A percentile compares a stretch with the other conserved stretches of the same genome.
These are phyloP conservation scores for Exophiala sp. DNA, from an alignment of 2,329 filamentous ascomycete genomes.

Conservation along the genomic window DNA sequence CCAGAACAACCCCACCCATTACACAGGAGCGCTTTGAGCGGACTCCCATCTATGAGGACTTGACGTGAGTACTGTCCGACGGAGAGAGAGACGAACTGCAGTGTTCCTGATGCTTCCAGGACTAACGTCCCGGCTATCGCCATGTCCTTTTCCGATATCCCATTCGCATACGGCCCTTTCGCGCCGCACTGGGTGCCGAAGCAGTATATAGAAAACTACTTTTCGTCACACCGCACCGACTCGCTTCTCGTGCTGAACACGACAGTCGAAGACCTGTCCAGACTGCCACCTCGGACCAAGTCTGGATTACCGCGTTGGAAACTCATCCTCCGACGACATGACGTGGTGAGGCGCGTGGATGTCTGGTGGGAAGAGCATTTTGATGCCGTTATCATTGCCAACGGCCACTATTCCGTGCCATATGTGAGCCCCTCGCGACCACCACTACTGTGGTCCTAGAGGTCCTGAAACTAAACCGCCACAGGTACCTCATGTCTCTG, in stretches of 20 bases:
- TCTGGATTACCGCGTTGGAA: conserved; percentile 43
- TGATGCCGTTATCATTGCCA: conserved; percentile 57
- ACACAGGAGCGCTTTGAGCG: conserved; percentile 32
- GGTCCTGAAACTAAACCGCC: background rate
- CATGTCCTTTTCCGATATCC: conserved; percentile 45
- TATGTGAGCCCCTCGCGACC: conserved; percentile 38
- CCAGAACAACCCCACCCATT: conserved; percentile 28
- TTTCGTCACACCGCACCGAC: conserved; percentile 48
- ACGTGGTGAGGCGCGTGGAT: conserved; percentile 37
- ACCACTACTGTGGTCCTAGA: background rate
- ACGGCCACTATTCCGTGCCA: conserved; percentile 56
- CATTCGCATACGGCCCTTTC: conserved; percentile 53
- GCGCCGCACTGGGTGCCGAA: conserved; percentile 51
- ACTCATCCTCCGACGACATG: conserved; percentile 45
- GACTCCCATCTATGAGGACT: conserved; percentile 35
- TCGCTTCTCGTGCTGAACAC: conserved; percentile 46
- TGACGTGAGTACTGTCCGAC: conserved; percentile 32
- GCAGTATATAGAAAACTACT: conserved; percentile 54
- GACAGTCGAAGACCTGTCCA: conserved; percentile 55
- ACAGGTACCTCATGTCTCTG: conserved; percentile 45
- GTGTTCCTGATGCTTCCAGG: conserved; percentile 15
- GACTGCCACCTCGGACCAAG: conserved; percentile 46
- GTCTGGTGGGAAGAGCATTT: conserved; percentile 60
- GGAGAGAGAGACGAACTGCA: too few species aligned
- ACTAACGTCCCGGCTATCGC: conserved; percentile 39